Base-by-base conservation (phyloP, 1,284 basidiomycete species). In the Afroboletus lepidellus region DNA sequence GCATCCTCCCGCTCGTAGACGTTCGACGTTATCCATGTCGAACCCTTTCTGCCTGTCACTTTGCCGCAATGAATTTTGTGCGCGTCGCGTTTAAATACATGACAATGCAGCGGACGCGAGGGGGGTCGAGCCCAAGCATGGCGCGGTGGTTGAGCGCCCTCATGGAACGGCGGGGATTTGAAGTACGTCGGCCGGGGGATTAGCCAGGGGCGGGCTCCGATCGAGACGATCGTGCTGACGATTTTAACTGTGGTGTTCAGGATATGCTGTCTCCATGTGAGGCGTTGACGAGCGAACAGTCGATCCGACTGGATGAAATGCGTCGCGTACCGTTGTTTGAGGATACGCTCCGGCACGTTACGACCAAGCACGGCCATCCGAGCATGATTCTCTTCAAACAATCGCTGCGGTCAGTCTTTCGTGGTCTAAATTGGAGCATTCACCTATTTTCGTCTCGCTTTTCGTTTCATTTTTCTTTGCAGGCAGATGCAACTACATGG, bases 61-160 rank as follows among this genome's bases (percentile, higher is more conserved):
- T 64, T 51, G 52, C 63, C 2, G 62, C 63, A 16, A 20, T 64
- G 39, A 67, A 67, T 46, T 64, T 64, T 36, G 61, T 51, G 42
- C 63, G 63, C 3, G 41, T 60, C 16, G 65, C 75, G 16, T 74
- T 82, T 39, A 68, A 61, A 24, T 68, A 27, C 68, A 70, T 72
- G 50, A 9, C 41, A n/a, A 5, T 9, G 21, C 58, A 66, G 24
- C 63, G 63, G 29, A 72, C 69, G 7, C 50, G 48, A 27, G 45
- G 68, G 18, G 48, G 42, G 12, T 69, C 63, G 29, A 60, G 27
- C 16, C 8, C 39, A 1, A 48, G 42, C 8, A 50, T 63, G 70
- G 77, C 75, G 69, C 56, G 47, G 15, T 61, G 56, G 53, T 42
- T 57, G 43, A 18, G 15, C 23, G 27, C 21, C 12, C 25, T 65